Conservation (phyloP, 1,284 basidiomycete species). For the Ceratobasidium sp. region DNA sequence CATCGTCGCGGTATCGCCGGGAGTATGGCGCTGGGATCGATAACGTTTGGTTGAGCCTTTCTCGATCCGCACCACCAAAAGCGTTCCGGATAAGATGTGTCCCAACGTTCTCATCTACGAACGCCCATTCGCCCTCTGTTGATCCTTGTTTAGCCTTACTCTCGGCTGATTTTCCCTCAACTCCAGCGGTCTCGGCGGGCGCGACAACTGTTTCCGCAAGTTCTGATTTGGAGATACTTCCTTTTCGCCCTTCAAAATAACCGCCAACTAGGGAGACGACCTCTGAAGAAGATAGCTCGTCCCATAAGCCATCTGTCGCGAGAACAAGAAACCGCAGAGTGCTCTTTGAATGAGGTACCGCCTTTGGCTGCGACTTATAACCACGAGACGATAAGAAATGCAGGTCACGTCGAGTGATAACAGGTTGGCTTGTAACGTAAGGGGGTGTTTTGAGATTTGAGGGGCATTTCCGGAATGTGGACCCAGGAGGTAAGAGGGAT, state of each 20-base stretch:
- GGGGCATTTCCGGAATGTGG: conserved; percentile 72
- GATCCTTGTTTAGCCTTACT: conserved; percentile 55
- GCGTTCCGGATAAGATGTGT: conserved; percentile 96
- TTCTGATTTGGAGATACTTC: conserved; percentile 66
- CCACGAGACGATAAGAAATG: conserved; percentile 59
- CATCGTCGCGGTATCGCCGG: conserved; percentile 86
- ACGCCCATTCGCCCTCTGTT: conserved; percentile 76
- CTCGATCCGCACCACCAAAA: conserved; percentile 86
- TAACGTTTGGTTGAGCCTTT: conserved; percentile 75
- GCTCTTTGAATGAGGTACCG: conserved; percentile 52
- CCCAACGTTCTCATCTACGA: conserved; percentile 87
- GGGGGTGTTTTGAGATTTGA: conserved; percentile 86
- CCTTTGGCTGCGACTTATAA: conserved; percentile 56
- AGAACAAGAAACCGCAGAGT: conserved; percentile 82
- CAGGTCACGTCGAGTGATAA: conserved; percentile 83
- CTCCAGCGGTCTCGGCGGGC: conserved; percentile 59
- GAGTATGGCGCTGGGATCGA: conserved; percentile 88
- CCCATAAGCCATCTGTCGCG: conserved; percentile 96
- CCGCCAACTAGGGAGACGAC: conserved; percentile 91
- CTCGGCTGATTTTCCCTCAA: conserved; percentile 74
- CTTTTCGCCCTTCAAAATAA: conserved; percentile 78
- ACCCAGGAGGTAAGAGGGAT: conserved; percentile 68
- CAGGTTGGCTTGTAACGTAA: conserved; percentile 92
- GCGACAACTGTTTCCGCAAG: conserved; percentile 68
- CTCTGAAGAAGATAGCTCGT: conserved; percentile 93